Evolutionary conservation across 1,284 basidiomycete species (phyloP), one percentile per base, ranked within the genome.

Genomic region (Rhodotorula sp.): DNA sequence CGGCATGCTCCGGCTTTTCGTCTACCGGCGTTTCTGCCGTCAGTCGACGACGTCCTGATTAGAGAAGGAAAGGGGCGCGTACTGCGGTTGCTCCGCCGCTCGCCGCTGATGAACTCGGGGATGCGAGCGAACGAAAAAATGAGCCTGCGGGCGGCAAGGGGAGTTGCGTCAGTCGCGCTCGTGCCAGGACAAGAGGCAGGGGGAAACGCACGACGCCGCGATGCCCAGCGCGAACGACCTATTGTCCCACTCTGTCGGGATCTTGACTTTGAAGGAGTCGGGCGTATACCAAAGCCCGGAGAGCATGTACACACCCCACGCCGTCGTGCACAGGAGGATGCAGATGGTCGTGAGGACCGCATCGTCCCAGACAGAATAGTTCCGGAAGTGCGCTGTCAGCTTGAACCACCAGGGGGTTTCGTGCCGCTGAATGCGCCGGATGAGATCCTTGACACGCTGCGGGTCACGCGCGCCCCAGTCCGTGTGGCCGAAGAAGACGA

Each of bases 281-380:
- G 37, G 36, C 22, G 25, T 34, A 6, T 22, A 5, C 54, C 56
- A 58, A 12, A 63, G 19, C 4, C 46, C 57, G 15, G 17, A 25
- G 13, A 56, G 37, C 36, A 63, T 6, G 37, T 44, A 58, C 1
- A 50, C 9, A 39, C 66, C 66, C 60, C 59, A 67, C n/a, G 36
- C 55, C 15, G 60, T 39, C 2, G 46, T 50, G 17, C 66, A 54
- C 12, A 56, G 13, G 12, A 53, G n/a, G 25, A 68, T 51, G 48
- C 46, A 58, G 19, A 50, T 22, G 1, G 32, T 21, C 32, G 63
- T 55, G 22, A 68, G 36, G 21, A 63, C 57, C 3, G 39, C 3
- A 21, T 68, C 62, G 67, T 68, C 67, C 61, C 61, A 68, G 7
- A 54, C 13, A 9, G 19, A 36, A 25, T 29, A 68, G 17, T 63